Evolutionary conservation across 768 basidiomycete species (phyloP).

Genomic region (Kwoniella sp.): DNA sequence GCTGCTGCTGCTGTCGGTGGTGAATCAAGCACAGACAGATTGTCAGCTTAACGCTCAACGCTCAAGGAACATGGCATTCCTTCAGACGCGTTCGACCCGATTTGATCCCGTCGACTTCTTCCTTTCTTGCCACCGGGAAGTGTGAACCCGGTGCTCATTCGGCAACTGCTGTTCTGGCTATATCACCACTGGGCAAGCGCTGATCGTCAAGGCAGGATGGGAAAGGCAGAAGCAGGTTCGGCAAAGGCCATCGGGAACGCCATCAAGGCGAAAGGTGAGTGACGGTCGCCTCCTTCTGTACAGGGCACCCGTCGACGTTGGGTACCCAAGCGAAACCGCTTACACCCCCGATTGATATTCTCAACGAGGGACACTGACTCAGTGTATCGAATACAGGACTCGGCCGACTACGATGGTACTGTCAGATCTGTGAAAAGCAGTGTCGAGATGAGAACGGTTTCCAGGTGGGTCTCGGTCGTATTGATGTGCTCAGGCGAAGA

Average conservation of each 20-base stretch:
- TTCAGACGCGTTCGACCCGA: background rate
- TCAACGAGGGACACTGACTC: no score
- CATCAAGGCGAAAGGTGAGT: conserved; percentile 83
- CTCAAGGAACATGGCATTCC: no score
- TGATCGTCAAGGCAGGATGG: conserved; percentile 31
- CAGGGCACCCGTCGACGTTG: background rate
- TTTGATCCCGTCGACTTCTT: background rate
- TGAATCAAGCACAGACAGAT: background rate
- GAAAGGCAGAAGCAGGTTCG: conserved; percentile 48
- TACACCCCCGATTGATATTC: no score
- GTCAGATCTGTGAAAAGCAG: conserved; percentile 98
- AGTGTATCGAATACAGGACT: no score
- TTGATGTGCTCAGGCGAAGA: no score
- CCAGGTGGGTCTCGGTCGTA: conserved; percentile 50
- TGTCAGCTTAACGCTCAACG: no score
- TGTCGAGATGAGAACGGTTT: conserved; percentile 97
- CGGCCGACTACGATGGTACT: conserved; percentile 95
- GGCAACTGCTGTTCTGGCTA: no score
- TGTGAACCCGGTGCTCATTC: no score
- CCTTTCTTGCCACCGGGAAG: conserved; percentile 6
- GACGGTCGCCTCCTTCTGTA: background rate
- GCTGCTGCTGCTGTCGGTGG: background rate
- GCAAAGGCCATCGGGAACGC: conserved; percentile 60
- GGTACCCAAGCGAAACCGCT: background rate
- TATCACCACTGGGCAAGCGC: no score